Conservation (phyloP, 345 rosid genomes). For the Eucalyptus decipiens region DNA sequence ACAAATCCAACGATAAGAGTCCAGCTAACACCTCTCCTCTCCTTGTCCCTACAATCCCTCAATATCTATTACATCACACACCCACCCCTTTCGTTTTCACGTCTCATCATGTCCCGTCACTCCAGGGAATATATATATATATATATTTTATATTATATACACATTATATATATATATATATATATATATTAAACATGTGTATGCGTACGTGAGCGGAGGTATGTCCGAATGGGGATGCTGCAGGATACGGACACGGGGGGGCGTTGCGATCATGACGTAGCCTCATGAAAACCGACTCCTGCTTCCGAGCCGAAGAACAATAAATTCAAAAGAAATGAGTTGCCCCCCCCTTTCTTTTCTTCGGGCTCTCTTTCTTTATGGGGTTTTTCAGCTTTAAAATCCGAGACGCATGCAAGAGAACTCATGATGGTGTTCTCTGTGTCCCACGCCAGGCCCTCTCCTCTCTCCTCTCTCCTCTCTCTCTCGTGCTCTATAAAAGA, state of each 20-base stretch:
- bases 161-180: not conserved
- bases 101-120: not conserved
- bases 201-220: not conserved
- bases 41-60: not conserved
- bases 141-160: not conserved
- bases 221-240: not conserved
- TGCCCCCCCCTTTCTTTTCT: too few species aligned
- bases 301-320: not conserved
- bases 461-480: not conserved
- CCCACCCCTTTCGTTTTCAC: not conserved
- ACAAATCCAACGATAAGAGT: not conserved
- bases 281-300: not conserved
- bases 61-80: not conserved
- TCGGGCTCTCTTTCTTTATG: not conserved
- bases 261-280: not conserved
- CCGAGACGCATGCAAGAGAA: slow-evolving; percentile 75
- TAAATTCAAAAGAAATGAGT: not conserved
- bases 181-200: not conserved
- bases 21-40: not conserved
- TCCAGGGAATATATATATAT: not conserved
- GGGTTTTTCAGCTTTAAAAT: slow-evolving; percentile 33
- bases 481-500: slow-evolving; percentile 16
- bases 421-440: slow-evolving; percentile 65
- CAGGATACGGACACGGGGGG: not conserved
- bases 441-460: slow-evolving; percentile 32